Evolutionary conservation across 1,284 basidiomycete species (phyloP).

Genomic region (Bjerkandera adusta): DNA sequence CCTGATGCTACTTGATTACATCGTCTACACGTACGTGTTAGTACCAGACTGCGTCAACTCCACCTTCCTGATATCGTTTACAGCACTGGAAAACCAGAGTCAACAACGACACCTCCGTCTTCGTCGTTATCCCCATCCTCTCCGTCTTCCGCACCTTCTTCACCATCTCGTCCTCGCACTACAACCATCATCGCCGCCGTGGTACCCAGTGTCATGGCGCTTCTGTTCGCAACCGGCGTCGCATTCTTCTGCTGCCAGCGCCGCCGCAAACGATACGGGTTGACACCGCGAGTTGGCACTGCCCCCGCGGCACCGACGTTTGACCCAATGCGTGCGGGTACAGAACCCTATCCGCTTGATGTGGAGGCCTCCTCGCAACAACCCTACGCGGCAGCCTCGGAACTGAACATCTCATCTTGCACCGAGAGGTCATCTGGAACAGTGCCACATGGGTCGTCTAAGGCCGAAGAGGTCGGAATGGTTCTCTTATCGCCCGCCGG

Average conservation of each 20-base stretch:
- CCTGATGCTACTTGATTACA: conserved; percentile 23
- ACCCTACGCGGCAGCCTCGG: too few relatives aligned
- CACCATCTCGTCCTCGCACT: neutral
- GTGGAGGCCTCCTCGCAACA: too few relatives aligned
- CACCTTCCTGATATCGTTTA: neutral
- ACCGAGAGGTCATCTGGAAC: too few relatives aligned
- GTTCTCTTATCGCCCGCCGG: too few relatives aligned
- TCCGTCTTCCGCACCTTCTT: neutral
- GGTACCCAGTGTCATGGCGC: conserved; percentile 12
- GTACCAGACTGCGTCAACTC: neutral
- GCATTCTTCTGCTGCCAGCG: conserved; percentile 14
- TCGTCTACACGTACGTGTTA: conserved; percentile 23
- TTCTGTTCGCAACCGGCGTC: conserved; percentile 7
- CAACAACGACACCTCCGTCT: neutral
- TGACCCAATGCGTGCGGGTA: too few relatives aligned
- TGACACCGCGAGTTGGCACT: conserved; percentile 42
- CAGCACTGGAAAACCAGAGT: neutral
- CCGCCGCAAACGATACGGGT: conserved; percentile 2
- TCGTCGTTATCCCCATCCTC: neutral
- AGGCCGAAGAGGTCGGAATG: too few relatives aligned
- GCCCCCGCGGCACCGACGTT: conserved; percentile 28
- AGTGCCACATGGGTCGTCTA: too few relatives aligned
- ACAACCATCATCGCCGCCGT: conserved; percentile 16
- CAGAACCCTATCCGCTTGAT: too few relatives aligned
- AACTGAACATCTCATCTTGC: too few relatives aligned